These are phyloP conservation scores for Macrophomina pseudophaseolina DNA, from an alignment of 2,329 filamentous ascomycete species.

Conservation along the genomic window DNA sequence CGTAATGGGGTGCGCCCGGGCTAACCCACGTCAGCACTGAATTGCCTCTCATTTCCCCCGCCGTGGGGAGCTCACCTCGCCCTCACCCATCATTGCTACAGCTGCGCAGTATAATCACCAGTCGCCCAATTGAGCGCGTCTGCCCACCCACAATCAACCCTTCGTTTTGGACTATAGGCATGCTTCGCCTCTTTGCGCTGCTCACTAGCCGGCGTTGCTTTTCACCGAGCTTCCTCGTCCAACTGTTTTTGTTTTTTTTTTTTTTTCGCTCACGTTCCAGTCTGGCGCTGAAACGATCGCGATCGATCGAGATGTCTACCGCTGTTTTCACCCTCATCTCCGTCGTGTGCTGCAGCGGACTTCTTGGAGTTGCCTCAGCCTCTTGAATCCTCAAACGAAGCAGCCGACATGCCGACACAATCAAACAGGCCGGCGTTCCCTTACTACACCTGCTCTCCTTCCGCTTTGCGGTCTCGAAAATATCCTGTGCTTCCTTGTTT, in stretches of 20 bases:
- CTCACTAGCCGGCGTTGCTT: constrained; percentile 16
- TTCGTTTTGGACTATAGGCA: constrained; percentile 5
- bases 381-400: constrained; percentile 8
- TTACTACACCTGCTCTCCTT: constrained; percentile 14
- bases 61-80: background rate
- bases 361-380: constrained; percentile 14
- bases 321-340: constrained; percentile 17
- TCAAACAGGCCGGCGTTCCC: constrained; percentile 12
- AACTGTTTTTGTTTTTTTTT: constrained; percentile 4
- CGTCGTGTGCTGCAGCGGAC: constrained; percentile 6
- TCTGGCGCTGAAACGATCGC: constrained; percentile 11
- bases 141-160: background rate
- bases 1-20: constrained; percentile 3
- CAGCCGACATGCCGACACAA: constrained; percentile 10
- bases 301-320: constrained; percentile 22
- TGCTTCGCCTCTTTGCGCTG: background rate
- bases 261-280: constrained; percentile 1
- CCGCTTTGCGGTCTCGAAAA: background rate
- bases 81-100: background rate
- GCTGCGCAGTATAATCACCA: constrained; percentile 14
- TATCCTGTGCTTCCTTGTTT: constrained; percentile 11
- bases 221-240: constrained; percentile 13
- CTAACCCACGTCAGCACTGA: constrained; percentile 10
- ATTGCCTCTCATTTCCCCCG: constrained; percentile 12
- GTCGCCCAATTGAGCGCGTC: constrained; percentile 8